Evolutionary conservation across 768 basidiomycete genomes (phyloP).

Genomic region (Suillus clintonianus): DNA sequence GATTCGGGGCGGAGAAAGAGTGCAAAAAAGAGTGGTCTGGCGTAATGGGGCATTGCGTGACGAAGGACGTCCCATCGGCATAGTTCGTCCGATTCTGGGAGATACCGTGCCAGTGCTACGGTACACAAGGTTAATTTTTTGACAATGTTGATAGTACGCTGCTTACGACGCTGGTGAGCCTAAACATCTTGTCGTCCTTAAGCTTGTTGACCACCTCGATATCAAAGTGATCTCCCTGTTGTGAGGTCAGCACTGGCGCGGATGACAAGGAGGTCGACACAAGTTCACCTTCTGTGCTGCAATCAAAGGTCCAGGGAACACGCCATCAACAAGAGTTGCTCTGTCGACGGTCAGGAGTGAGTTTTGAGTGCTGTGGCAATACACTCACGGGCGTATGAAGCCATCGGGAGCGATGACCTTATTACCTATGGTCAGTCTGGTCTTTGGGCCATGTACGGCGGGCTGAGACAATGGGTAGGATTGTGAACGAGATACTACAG

Average conservation of each 20-base stretch:
- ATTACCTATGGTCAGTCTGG: conserved; percentile 39
- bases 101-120: conserved; percentile 59
- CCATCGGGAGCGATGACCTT: conserved; percentile 48
- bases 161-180: conserved; percentile 51
- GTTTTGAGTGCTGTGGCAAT: background rate
- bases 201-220: conserved; percentile 53
- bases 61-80: conserved; percentile 44
- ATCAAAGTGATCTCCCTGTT: conserved; percentile 37
- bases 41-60: conserved; percentile 35
- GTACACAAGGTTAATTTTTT: background rate
- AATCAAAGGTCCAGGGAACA: conserved; percentile 48
- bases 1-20: conserved; percentile 18
- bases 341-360: conserved; percentile 19
- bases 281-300: too few relatives aligned
- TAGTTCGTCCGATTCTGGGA: conserved; percentile 43
- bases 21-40: conserved; percentile 21
- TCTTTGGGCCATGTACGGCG: conserved; percentile 16
- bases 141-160: background rate
- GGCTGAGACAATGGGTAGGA: conserved; percentile 7
- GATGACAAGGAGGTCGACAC: background rate
- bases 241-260: conserved; percentile 10
- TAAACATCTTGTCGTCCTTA: conserved; percentile 47
- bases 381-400: conserved; percentile 39
- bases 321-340: conserved; percentile 43
- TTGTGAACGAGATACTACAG: conserved; percentile 17